phyloP scores from a whole-genome alignment of 176 grass and related monocot species.

The Avena eriantha region DNA sequence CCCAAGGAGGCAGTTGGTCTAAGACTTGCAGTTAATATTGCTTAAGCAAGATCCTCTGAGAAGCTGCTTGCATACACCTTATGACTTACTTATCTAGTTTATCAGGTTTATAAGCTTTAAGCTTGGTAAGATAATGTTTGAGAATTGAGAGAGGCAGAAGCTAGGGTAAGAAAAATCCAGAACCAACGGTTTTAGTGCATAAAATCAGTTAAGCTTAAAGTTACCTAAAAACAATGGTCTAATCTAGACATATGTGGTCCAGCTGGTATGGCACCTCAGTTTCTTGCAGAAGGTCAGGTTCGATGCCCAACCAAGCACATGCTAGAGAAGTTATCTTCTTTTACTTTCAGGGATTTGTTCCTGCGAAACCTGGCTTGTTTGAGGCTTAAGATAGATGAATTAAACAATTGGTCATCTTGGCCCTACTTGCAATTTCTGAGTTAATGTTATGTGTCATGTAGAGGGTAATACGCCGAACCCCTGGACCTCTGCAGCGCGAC shows the following conservation, averaged over 20 bases:
- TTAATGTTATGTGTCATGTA: not conserved
- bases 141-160: not conserved
- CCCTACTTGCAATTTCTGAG: slow-evolving; percentile 15
- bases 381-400: slow-evolving; percentile 1
- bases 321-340: not conserved
- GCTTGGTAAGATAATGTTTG: slow-evolving; percentile 2
- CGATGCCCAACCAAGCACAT: not conserved
- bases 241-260: slow-evolving; percentile 8
- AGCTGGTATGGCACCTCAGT: not conserved
- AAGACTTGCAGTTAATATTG: not conserved
- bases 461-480: too few species aligned
- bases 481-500: too few species aligned
- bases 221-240: slow-evolving; percentile 7
- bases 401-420: not conserved
- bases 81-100: slow-evolving; percentile 2
- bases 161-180: not conserved
- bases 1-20: not conserved
- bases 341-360: not conserved
- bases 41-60: not conserved
- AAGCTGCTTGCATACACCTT: slow-evolving; percentile 8
- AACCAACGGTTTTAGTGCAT: slow-evolving; percentile 1
- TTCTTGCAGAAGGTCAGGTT: not conserved
- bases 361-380: not conserved
- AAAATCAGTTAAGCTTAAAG: not conserved
- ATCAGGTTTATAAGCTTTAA: slow-evolving; percentile 10